Conservation (phyloP, 352 stramenopile species). For the Blastocystis sp. region DNA sequence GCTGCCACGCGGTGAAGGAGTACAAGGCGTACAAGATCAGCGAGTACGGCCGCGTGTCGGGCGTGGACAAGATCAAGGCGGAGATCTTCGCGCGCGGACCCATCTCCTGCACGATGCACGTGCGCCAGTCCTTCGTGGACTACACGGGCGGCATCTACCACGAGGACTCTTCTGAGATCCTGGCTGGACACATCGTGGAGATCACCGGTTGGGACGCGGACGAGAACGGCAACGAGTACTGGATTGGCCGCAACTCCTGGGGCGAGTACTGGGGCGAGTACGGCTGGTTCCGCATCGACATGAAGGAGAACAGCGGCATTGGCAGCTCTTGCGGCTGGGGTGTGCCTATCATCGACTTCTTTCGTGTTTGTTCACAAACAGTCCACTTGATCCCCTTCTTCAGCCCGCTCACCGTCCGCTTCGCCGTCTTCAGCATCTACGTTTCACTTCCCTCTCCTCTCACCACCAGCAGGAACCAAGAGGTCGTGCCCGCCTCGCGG, state of each 20-base stretch:
- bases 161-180: slow-evolving; percentile 79
- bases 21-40: slow-evolving; percentile 86
- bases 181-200: slow-evolving; percentile 85
- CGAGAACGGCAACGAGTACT: slow-evolving; percentile 84
- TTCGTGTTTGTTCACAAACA: slow-evolving; percentile 59
- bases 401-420: neutral
- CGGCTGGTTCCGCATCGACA: slow-evolving; percentile 85
- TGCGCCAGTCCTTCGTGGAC: slow-evolving; percentile 77
- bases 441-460: neutral
- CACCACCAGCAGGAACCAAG: slow-evolving; percentile 25
- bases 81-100: slow-evolving; percentile 86
- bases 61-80: slow-evolving; percentile 83
- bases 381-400: slow-evolving; percentile 13
- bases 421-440: slow-evolving; percentile 62
- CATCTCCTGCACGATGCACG: slow-evolving; percentile 83
- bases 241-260: slow-evolving; percentile 87
- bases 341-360: slow-evolving; percentile 76
- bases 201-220: slow-evolving; percentile 83
- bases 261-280: slow-evolving; percentile 86
- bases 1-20: slow-evolving; percentile 80
- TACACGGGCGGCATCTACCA: slow-evolving; percentile 82
- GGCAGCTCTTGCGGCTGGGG: slow-evolving; percentile 80
- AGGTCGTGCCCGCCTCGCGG: slow-evolving; percentile 22
- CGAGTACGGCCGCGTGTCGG: slow-evolving; percentile 83
- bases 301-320: slow-evolving; percentile 85